Evolutionary conservation across 2,329 filamentous ascomycete species (phyloP).

Genomic region (Pseudogymnoascus sp.): DNA sequence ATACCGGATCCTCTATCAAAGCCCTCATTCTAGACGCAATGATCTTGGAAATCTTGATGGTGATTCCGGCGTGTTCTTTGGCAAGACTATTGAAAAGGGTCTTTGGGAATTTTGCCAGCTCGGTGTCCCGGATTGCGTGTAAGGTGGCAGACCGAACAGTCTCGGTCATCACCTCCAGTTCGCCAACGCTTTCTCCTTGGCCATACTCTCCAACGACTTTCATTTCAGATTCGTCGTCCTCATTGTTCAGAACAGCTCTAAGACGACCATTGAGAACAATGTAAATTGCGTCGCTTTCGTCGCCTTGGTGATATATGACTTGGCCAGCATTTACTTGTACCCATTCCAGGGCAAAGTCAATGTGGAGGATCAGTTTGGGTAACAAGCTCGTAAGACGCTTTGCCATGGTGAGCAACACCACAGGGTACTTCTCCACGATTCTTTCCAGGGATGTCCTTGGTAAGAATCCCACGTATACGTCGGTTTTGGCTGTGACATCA

Average conservation of each 20-base stretch:
- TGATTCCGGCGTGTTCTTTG: conserved; percentile 94
- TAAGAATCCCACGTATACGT: conserved; percentile 94
- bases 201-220: conserved; percentile 86
- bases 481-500: conserved; percentile 93
- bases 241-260: conserved; percentile 72
- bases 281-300: conserved; percentile 97
- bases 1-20: conserved; percentile 71
- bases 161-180: conserved; percentile 94
- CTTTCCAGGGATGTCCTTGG: conserved; percentile 78
- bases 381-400: conserved; percentile 86
- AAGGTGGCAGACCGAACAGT: conserved; percentile 82
- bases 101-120: conserved; percentile 90
- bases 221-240: conserved; percentile 60
- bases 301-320: conserved; percentile 84
- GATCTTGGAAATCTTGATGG: conserved; percentile 98
- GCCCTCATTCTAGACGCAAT: conserved; percentile 92
- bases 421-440: conserved; percentile 86
- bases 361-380: conserved; percentile 84
- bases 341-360: conserved; percentile 98
- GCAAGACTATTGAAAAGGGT: conserved; percentile 96
- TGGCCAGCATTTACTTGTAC: conserved; percentile 93
- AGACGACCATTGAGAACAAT: conserved; percentile 92
- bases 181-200: conserved; percentile 94
- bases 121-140: conserved; percentile 93
- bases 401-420: conserved; percentile 89